Evolutionary conservation across 108 stramenopile species (phyloP), one percentile per base, ranked within the genome.

Genomic region (Pseudonitzschia delicatissima): DNA sequence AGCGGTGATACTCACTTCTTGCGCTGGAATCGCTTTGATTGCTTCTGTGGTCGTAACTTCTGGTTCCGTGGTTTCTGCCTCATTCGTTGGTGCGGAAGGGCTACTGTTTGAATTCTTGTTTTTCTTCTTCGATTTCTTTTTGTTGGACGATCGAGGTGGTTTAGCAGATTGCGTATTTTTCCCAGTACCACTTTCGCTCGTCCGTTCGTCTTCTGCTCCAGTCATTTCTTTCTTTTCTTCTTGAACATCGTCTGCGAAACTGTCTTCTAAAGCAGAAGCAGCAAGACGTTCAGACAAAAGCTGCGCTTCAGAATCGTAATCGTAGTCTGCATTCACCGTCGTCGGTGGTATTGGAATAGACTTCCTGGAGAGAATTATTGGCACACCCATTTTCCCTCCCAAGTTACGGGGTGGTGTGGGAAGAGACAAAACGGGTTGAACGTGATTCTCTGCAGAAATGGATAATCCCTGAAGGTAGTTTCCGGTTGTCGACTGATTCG

Each of bases 1-100:
- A 20, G 83, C 82, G 13, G 87, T 84, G 59, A 93, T 93, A 40
- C 85, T 87, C 13, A 93, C 92, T 71, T 90, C 88, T 61, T 82
- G 83, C 25, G 80, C 86, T 31, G 83, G 83, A 23, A 93, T 75
- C 15, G 77, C 82, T 42, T 71, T 66, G 57, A 93, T 78, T 23
- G 87, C 88, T 45, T 83, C 87, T 8, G 84, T 81, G 5, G 85
- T 72, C 4, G 86, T 75, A 3, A 72, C 62, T 5, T 77, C 71
- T 36, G 59, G 55, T 31, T 55, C 53, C n/a, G 55, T 57, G 2
- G 37, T 39, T 17, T 29, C 49, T 34, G 78, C 79, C 4, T 50
- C 66, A 25, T 60, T 72, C n/a, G 18, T 51, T 4, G 50, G 28
- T 26, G 31, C 29, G 3, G 34, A 9, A 1, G 73, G 73, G 9